Conservation (phyloP, 1,284 basidiomycete genomes). For the Boletus semigastroideus region DNA sequence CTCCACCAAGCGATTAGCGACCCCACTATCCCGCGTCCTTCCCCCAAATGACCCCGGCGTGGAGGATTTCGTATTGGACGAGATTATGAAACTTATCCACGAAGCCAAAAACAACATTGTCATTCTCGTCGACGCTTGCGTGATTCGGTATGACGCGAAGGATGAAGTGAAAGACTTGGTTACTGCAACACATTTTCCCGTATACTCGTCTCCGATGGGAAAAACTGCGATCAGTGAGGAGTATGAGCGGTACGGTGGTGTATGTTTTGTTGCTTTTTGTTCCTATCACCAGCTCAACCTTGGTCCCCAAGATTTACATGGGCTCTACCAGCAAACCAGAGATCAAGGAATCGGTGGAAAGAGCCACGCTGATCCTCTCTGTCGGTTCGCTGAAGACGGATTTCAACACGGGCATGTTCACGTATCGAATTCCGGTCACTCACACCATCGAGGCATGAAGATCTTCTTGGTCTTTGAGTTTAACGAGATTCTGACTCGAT, state of each 20-base stretch:
- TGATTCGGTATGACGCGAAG: slow-evolving; percentile 76
- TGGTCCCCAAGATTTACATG: slow-evolving; percentile 64
- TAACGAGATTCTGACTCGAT: slow-evolving; percentile 5
- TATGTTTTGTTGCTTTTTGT: slow-evolving; percentile 30
- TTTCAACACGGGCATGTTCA: slow-evolving; percentile 92
- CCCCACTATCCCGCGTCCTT: slow-evolving; percentile 53
- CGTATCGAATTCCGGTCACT: slow-evolving; percentile 63
- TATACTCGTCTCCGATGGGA: slow-evolving; percentile 87
- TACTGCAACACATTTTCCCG: slow-evolving; percentile 70
- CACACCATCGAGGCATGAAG: slow-evolving; percentile 63
- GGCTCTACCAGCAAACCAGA: slow-evolving; percentile 72
- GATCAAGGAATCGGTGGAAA: slow-evolving; percentile 78
- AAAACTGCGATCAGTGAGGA: slow-evolving; percentile 81
- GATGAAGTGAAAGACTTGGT: slow-evolving; percentile 71
- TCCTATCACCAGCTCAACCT: slow-evolving; percentile 7
- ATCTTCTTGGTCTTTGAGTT: not conserved
- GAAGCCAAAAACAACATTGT: slow-evolving; percentile 65
- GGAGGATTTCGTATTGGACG: slow-evolving; percentile 72
- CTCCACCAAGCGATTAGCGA: slow-evolving; percentile 62
- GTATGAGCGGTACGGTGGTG: slow-evolving; percentile 85
- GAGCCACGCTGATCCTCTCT: slow-evolving; percentile 80
- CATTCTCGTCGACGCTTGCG: slow-evolving; percentile 88
- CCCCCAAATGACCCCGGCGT: slow-evolving; percentile 58
- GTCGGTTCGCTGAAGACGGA: slow-evolving; percentile 83
- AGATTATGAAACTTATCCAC: slow-evolving; percentile 68